Conservation (phyloP, 164 flowering plant genomes). For the Aristolochia californica region DNA sequence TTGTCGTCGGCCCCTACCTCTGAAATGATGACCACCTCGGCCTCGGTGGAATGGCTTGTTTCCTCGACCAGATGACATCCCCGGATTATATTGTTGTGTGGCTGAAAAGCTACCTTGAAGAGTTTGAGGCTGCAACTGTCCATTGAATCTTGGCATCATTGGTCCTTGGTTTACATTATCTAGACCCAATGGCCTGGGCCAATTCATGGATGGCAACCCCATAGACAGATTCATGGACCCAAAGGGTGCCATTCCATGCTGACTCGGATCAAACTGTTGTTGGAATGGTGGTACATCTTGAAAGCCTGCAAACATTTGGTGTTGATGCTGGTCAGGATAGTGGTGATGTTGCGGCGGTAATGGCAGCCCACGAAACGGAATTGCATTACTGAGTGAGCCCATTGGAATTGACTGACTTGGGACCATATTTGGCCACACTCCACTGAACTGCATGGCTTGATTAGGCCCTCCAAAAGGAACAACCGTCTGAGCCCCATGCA, state of each 20-base stretch:
- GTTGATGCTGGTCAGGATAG: conserved; percentile 12
- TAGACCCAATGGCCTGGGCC: conserved; percentile 28
- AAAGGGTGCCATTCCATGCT: conserved; percentile 16
- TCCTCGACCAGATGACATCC: conserved; percentile 11
- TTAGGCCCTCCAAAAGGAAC: conserved; percentile 2
- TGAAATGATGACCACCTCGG: conserved; percentile 9
- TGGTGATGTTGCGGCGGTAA: conserved; percentile 12
- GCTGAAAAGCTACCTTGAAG: conserved; percentile 8
- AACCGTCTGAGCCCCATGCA: conserved; percentile 14
- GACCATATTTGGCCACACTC: conserved; percentile 29
- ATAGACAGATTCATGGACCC: conserved; percentile 24
- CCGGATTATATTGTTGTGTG: conserved; percentile 10
- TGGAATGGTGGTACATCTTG: conserved; percentile 25
- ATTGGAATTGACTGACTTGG: conserved; percentile 27
- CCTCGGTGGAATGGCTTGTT: conserved; percentile 7
- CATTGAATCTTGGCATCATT: conserved; percentile 23
- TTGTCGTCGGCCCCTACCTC: conserved; percentile 13
- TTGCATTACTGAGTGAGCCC: conserved; percentile 20
- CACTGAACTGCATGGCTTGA: conserved; percentile 12
- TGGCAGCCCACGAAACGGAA: conserved; percentile 26
- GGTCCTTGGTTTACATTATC: conserved; percentile 18
- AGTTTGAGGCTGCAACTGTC: conserved; percentile 6
- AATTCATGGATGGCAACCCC: conserved; percentile 21
- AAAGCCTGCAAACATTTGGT: conserved; percentile 25
- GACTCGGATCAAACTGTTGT: conserved; percentile 36